These are phyloP conservation scores for Rehmannia glutinosa DNA, from an alignment of 257 asterid genomes.

Conservation along the genomic window DNA sequence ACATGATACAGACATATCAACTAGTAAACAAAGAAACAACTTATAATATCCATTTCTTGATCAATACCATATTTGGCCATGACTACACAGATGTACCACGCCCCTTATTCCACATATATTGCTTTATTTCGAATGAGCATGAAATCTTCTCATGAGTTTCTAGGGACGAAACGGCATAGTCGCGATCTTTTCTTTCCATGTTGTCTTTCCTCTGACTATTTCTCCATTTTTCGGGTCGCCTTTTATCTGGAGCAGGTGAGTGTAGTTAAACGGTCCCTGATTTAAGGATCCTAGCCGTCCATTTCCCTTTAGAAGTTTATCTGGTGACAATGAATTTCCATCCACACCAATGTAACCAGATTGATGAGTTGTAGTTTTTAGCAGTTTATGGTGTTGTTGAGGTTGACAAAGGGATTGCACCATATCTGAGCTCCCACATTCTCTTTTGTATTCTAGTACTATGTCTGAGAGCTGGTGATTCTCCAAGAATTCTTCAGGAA, in stretches of 20 bases:
- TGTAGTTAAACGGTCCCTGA: conserved; percentile 40
- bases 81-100: too few species aligned
- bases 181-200: conserved; percentile 56
- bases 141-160: too few species aligned
- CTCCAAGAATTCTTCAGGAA: conserved; percentile 78
- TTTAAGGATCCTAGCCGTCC: conserved; percentile 21
- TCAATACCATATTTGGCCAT: too few species aligned
- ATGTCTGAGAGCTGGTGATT: conserved; percentile 59
- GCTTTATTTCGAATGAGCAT: too few species aligned
- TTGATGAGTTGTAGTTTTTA: background rate
- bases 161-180: conserved; percentile 28
- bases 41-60: too few species aligned
- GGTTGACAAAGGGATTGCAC: conserved; percentile 81
- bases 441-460: conserved; percentile 69
- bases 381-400: conserved; percentile 27
- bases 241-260: conserved; percentile 65
- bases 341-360: conserved; percentile 10
- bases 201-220: conserved; percentile 72
- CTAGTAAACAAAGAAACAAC: too few species aligned
- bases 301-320: conserved; percentile 7
- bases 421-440: conserved; percentile 71
- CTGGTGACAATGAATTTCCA: conserved; percentile 18
- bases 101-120: background rate
- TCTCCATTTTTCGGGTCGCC: conserved; percentile 59
- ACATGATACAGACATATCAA: too few species aligned